Evolutionary conservation across 495 filamentous ascomycete species (phyloP), one percentile per base, ranked within the genome.

Genomic region (Massariosphaeria phaeospora): DNA sequence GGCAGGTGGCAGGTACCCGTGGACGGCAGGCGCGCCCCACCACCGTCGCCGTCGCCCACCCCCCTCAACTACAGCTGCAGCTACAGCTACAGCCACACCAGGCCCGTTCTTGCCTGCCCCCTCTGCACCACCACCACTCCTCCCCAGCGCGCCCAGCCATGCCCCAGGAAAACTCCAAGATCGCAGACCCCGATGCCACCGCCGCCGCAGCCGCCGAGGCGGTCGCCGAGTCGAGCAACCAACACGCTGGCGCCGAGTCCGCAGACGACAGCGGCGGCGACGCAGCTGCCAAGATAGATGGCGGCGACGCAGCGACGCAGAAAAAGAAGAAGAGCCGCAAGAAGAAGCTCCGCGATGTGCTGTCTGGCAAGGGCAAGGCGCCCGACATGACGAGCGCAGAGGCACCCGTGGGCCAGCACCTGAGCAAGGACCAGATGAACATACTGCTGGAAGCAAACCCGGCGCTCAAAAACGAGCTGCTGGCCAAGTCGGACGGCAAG

Each of bases 381-480:
- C n/a, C 20, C 30, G 40, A 29, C 1, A 31, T 55, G n/a, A 21
- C 21, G 24, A 24, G 23, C 33, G 26, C 51, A n/a, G 41, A 53
- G 3, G 26, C 47, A n/a, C 30, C 52, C 7, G 57, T 44, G 20
- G 48, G 52, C 18, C 36, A 58, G 39, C 54, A 60, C 41, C 25
- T 70, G 38, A 67, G 59, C 55, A 58, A 57, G 21, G 64, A 66
- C n/a, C 66, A 69, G 30, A 48, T 69, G 33, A 41, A 62, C 10
- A 53, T 52, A 63, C 74, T 89, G 29, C 69, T 85, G 34, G 70
- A 75, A 29, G 69, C 76, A 44, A 86, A 87, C 61, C 80, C 83
- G 6, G 78, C 79, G 2, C 72, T 86, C 23, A 79, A 78, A 39
- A 69, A 74, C 21, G 79, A 86, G 64, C 51, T 76, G 10, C 59